Evolutionary conservation across 2,329 filamentous ascomycete species (phyloP).

Genomic region (Ilyonectria robusta): DNA sequence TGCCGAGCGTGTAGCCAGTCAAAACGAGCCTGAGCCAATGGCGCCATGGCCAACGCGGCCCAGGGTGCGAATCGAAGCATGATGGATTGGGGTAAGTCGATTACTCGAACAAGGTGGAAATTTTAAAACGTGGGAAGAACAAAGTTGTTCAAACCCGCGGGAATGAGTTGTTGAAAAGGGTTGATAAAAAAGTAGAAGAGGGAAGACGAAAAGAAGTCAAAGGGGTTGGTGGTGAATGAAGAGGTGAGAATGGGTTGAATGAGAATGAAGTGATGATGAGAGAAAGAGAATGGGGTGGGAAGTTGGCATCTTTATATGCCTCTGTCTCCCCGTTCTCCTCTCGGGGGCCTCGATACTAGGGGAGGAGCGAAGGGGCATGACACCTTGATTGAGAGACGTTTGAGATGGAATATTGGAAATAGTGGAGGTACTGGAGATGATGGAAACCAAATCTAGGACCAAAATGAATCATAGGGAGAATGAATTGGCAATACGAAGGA

Average conservation of each 20-base stretch:
- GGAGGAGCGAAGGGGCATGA: conserved; percentile 8
- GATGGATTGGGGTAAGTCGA: conserved; percentile 1
- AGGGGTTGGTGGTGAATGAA: background rate
- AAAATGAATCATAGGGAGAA: conserved; percentile 10
- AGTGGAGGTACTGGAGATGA: conserved; percentile 8
- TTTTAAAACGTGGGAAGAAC: conserved; percentile 6
- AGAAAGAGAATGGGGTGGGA: background rate
- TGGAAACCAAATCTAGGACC: conserved; percentile 5
- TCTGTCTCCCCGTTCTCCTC: background rate
- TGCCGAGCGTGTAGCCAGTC: conserved; percentile 38
- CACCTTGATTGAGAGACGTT: conserved; percentile 20
- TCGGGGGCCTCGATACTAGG: background rate
- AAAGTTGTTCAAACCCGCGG: background rate
- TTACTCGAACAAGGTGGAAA: background rate
- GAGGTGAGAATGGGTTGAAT: conserved; percentile 1
- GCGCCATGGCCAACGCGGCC: conserved; percentile 46
- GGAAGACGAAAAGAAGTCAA: background rate
- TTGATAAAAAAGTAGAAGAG: background rate
- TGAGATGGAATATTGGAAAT: conserved; percentile 24
- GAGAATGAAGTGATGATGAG: conserved; percentile 28
- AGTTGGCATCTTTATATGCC: conserved; percentile 37
- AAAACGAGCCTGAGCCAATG: conserved; percentile 47
- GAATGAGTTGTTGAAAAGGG: background rate
- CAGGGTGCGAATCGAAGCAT: conserved; percentile 48
- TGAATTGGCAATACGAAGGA: conserved; percentile 28